phyloP scores from a whole-genome alignment of 2,329 filamentous ascomycete genomes.

The Fusarium verticillioides region DNA sequence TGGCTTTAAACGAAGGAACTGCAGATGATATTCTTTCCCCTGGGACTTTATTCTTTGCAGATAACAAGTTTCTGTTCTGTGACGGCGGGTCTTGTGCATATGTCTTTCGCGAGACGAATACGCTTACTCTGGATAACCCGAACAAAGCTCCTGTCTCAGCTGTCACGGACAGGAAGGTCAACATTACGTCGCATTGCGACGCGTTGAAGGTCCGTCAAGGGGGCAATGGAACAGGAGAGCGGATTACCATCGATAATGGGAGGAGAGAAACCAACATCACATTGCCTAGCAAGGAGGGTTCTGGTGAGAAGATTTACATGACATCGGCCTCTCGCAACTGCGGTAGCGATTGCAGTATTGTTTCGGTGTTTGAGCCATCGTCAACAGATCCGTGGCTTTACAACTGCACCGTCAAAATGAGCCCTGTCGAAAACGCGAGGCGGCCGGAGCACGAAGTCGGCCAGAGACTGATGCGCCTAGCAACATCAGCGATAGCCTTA shows the following conservation, averaged over 20 bases:
- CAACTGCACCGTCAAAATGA: background rate
- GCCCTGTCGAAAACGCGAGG: background rate
- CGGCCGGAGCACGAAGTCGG: background rate
- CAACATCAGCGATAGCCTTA: background rate
- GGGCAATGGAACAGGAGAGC: background rate
- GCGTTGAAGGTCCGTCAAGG: background rate
- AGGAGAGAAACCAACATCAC: background rate
- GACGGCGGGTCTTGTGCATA: background rate
- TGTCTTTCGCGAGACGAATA: background rate
- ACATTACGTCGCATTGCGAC: background rate
- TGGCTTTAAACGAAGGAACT: background rate
- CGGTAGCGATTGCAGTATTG: background rate
- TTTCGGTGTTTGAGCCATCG: background rate
- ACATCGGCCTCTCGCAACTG: background rate
- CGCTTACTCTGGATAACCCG: background rate
- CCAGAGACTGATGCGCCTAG: background rate
- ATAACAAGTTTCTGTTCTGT: background rate
- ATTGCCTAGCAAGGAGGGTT: background rate
- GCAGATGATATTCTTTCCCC: background rate
- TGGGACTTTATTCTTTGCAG: background rate
- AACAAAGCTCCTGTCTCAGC: accelerated
- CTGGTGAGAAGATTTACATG: background rate
- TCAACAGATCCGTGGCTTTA: background rate
- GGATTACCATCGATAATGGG: background rate
- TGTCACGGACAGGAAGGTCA: background rate